A percentile compares a stretch with the other conserved stretches of the same genome.
Evolutionary conservation across 2,329 filamentous ascomycete species (phyloP).

Genomic region (Aspergillus sp.): DNA sequence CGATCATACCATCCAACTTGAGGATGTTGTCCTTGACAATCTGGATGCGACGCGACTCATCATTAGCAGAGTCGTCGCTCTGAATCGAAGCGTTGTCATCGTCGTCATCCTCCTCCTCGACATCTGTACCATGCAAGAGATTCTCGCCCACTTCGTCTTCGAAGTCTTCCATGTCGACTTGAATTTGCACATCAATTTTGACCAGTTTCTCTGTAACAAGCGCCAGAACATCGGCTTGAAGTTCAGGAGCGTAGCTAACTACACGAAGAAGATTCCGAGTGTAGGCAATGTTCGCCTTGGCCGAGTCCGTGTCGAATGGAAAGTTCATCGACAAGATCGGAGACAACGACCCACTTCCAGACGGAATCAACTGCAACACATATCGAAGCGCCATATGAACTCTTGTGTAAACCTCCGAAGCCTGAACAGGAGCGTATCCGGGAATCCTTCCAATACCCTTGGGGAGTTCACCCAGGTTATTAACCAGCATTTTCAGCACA

Average conservation of each 20-base stretch:
- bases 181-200: conserved; percentile 92
- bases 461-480: conserved; percentile 62
- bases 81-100: conserved; percentile 59
- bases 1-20: conserved; percentile 86
- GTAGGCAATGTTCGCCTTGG: conserved; percentile 77
- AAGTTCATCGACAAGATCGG: conserved; percentile 63
- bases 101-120: conserved; percentile 43
- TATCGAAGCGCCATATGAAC: conserved; percentile 70
- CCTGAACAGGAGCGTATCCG: conserved; percentile 52
- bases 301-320: conserved; percentile 68
- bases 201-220: conserved; percentile 80
- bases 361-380: conserved; percentile 73
- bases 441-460: conserved; percentile 48
- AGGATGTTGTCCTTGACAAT: conserved; percentile 75
- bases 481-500: conserved; percentile 73
- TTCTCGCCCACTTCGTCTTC: conserved; percentile 80
- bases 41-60: conserved; percentile 46
- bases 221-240: conserved; percentile 73
- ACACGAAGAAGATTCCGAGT: conserved; percentile 76
- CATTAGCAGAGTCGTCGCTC: conserved; percentile 54
- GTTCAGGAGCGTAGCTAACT: conserved; percentile 67
- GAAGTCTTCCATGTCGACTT: conserved; percentile 84
- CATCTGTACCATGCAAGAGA: conserved; percentile 45
- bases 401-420: conserved; percentile 61
- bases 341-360: conserved; percentile 64